These are phyloP conservation scores for Neofusicoccum parvum DNA, from an alignment of 2,329 filamentous ascomycete species.

Conservation along the genomic window DNA sequence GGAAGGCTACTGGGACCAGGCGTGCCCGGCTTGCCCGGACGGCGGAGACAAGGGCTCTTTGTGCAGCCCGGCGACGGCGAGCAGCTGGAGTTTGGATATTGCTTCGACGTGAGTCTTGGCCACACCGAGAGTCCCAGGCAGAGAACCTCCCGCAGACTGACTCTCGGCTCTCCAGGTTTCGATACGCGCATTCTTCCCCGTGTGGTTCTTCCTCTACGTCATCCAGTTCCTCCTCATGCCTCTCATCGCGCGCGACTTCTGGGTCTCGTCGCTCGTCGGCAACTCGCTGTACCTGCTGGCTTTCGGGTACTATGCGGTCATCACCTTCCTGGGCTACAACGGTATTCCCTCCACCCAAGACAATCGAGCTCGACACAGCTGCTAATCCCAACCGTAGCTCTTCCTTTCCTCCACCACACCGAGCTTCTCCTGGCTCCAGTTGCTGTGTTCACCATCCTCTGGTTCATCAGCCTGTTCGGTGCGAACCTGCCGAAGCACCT, in stretches of 20 bases:
- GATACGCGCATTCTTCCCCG: conserved; percentile 67
- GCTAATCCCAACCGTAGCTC: conserved; percentile 43
- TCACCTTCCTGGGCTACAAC: conserved; percentile 71
- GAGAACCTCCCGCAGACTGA: background rate
- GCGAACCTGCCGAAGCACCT: conserved; percentile 55
- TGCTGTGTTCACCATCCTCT: conserved; percentile 61
- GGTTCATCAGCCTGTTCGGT: conserved; percentile 56
- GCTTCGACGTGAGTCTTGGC: conserved; percentile 62
- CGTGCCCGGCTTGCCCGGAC: conserved; percentile 53
- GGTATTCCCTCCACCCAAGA: conserved; percentile 35
- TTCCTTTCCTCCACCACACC: conserved; percentile 68
- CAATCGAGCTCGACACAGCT: background rate
- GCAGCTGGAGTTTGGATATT: conserved; percentile 69
- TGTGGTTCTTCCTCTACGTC: conserved; percentile 68
- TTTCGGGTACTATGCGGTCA: conserved; percentile 67
- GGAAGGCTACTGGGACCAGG: conserved; percentile 63
- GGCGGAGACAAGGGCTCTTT: conserved; percentile 61
- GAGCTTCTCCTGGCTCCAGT: conserved; percentile 66
- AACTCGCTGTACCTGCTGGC: conserved; percentile 69
- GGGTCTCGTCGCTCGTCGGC: conserved; percentile 62
- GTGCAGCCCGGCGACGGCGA: conserved; percentile 58
- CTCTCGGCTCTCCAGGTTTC: conserved; percentile 49
- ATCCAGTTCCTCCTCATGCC: conserved; percentile 69
- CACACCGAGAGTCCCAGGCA: background rate
- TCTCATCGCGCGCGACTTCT: conserved; percentile 57